Percentiles rank a stretch among this genome's conserved stretches.
These are phyloP conservation scores for Tilletia setariae DNA, from an alignment of 1,284 basidiomycete species.

Conservation along the genomic window DNA sequence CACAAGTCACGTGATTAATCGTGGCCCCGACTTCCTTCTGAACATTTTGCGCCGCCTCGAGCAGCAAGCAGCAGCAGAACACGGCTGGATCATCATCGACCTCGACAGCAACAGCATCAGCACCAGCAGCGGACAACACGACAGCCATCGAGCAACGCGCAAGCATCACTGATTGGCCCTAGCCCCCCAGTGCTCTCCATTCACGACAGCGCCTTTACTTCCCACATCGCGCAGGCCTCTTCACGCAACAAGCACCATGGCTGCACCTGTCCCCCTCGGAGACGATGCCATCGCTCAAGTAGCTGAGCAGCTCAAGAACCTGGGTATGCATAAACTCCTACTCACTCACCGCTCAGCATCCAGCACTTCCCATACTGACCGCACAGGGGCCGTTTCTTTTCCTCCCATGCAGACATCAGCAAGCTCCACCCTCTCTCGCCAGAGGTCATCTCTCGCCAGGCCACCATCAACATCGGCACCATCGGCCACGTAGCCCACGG, in stretches of 20 bases:
- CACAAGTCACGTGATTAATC: no score
- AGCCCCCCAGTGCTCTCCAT: no score
- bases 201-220: no score
- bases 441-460: conserved; percentile 97
- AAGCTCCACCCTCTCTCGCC: conserved; percentile 83
- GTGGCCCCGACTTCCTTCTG: no score
- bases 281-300: conserved; percentile 9
- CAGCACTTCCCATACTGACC: background rate
- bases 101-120: no score
- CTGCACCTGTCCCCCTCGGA: background rate
- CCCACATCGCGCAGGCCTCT: no score
- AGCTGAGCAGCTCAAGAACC: conserved; percentile 9
- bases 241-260: background rate
- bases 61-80: no score
- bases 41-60: no score
- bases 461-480: conserved; percentile 58
- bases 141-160: no score
- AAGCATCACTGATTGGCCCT: no score
- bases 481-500: conserved; percentile 67
- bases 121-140: no score
- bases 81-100: no score
- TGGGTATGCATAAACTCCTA: background rate
- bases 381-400: background rate
- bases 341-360: background rate
- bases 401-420: conserved; percentile 37